phyloP scores from a whole-genome alignment of 768 basidiomycete species.

The Pisolithus albus region DNA sequence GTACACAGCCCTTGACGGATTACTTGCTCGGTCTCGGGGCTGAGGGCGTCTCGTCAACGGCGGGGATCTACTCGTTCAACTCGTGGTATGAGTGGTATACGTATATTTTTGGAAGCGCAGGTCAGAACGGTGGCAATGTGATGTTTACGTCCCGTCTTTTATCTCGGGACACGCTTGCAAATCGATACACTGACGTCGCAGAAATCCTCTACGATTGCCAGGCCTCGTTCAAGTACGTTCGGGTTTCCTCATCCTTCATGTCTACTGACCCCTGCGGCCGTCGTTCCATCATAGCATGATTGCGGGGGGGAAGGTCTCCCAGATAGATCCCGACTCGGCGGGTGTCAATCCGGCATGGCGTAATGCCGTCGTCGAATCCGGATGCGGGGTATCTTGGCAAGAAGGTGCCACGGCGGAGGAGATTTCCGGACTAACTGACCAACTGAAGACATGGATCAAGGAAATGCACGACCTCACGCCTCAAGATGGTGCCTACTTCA shows the following conservation, averaged over 20 bases:
- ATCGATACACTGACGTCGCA: slow-evolving; percentile 19
- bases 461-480: slow-evolving; percentile 23
- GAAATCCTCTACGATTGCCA: slow-evolving; percentile 9
- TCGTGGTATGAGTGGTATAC: slow-evolving; percentile 24
- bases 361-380: slow-evolving; percentile 28
- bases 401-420: slow-evolving; percentile 6
- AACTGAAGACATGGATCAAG: slow-evolving; percentile 7
- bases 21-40: slow-evolving; percentile 4
- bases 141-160: slow-evolving; percentile 32
- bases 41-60: slow-evolving; percentile 17
- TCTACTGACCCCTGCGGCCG: neutral
- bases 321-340: slow-evolving; percentile 29
- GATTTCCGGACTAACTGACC: neutral
- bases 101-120: neutral
- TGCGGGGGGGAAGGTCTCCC: slow-evolving; percentile 37
- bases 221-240: slow-evolving; percentile 2
- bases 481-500: slow-evolving; percentile 37
- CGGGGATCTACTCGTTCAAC: slow-evolving; percentile 16
- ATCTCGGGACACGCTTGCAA: slow-evolving; percentile 21
- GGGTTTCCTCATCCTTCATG: slow-evolving; percentile 3
- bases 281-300: slow-evolving; percentile 26
- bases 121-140: slow-evolving; percentile 17
- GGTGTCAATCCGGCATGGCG: slow-evolving; percentile 43
- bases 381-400: slow-evolving; percentile 14
- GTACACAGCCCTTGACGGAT: slow-evolving; percentile 16